phyloP scores from a whole-genome alignment of 352 stramenopile genomes.

The Globisporangium nagaii region DNA sequence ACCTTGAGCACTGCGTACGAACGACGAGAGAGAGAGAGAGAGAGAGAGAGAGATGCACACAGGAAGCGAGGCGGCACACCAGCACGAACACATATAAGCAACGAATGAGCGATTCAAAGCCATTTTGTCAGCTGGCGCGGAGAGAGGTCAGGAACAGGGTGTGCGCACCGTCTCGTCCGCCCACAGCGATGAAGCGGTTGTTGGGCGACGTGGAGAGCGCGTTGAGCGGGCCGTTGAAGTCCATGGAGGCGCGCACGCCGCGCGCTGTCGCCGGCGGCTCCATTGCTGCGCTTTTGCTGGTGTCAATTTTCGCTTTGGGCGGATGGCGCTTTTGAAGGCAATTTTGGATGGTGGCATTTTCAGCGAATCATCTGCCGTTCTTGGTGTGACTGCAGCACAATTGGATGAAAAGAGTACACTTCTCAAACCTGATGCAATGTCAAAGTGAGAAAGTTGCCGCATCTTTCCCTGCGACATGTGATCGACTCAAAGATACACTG shows the following conservation, averaged over 20 bases:
- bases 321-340: background rate
- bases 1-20: constrained; percentile 67
- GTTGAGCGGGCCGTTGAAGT: constrained; percentile 84
- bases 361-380: background rate
- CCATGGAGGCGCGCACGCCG: constrained; percentile 78
- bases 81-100: background rate
- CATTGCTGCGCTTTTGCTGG: constrained; percentile 14
- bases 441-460: no score
- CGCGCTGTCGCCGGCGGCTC: constrained; percentile 31
- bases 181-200: constrained; percentile 77
- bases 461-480: constrained; percentile 5
- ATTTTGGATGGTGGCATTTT: constrained; percentile 7
- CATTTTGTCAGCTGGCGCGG: no score
- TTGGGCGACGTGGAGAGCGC: constrained; percentile 79
- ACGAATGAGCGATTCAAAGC: no score
- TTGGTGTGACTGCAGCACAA: background rate
- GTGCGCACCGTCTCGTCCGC: constrained; percentile 66
- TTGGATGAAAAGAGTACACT: no score
- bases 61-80: no score
- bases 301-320: background rate
- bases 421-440: no score
- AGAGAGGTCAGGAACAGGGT: background rate
- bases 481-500: background rate
- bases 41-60: background rate
- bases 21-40: background rate